phyloP scores from a whole-genome alignment of 306 rosid genomes.

The Rosa multiflora region DNA sequence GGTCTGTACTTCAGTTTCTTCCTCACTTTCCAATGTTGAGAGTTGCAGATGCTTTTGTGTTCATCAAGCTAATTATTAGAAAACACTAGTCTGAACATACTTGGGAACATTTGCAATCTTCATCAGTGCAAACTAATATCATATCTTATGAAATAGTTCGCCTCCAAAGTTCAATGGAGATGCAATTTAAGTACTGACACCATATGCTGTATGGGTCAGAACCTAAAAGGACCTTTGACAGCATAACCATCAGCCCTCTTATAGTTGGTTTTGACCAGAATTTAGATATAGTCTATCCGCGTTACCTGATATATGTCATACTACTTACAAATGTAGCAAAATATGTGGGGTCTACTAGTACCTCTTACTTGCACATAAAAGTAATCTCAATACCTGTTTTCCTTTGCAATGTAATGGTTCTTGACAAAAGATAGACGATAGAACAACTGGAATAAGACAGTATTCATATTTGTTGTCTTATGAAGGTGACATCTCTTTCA shows the following conservation, averaged over 20 bases:
- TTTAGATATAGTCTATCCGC: neutral
- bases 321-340: neutral
- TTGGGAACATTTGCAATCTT: constrained; percentile 5
- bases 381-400: neutral
- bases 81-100: neutral
- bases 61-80: neutral
- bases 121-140: neutral
- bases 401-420: neutral
- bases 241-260: neutral
- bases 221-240: neutral
- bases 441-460: neutral
- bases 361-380: neutral
- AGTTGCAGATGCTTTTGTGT: constrained; percentile 11
- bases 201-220: neutral
- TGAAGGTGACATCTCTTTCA: neutral
- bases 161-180: neutral
- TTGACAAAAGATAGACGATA: neutral
- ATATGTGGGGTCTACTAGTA: neutral
- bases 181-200: neutral
- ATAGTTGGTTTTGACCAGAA: neutral
- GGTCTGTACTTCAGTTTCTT: constrained; percentile 45
- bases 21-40: constrained; percentile 20
- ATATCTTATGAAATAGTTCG: neutral
- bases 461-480: neutral
- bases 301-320: neutral